Evolutionary conservation across 1,284 basidiomycete species (phyloP).

Genomic region (Cutaneotrichosporon mucoides): DNA sequence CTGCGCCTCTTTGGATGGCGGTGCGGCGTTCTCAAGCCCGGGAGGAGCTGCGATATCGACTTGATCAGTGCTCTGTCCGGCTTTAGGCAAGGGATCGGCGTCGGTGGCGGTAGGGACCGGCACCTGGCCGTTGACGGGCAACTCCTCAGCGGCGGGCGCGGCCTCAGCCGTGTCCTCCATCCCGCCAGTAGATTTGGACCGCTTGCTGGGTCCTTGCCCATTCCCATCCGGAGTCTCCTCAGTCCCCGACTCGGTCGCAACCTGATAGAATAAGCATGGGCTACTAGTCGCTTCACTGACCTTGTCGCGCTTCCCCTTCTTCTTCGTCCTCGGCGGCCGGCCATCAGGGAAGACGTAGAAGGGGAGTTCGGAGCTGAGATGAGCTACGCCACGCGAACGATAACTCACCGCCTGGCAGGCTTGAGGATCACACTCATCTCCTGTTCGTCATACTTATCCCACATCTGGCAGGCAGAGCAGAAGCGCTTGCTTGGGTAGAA

Average conservation of each 20-base stretch:
- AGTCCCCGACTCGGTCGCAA: slow-evolving; percentile 15
- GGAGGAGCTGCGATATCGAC: slow-evolving; percentile 34
- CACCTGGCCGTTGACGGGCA: not conserved
- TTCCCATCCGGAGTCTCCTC: slow-evolving; percentile 28
- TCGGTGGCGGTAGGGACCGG: slow-evolving; percentile 22
- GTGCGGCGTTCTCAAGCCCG: slow-evolving; percentile 33
- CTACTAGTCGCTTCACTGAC: slow-evolving; percentile 17
- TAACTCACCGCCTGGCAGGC: slow-evolving; percentile 79
- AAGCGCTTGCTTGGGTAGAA: slow-evolving; percentile 96
- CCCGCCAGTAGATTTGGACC: slow-evolving; percentile 32
- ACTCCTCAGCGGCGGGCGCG: not conserved
- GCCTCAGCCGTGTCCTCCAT: not conserved
- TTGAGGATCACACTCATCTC: slow-evolving; percentile 93
- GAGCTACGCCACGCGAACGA: not conserved
- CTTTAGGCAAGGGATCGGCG: slow-evolving; percentile 30
- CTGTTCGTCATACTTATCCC: slow-evolving; percentile 91
- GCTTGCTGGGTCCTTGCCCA: slow-evolving; percentile 42
- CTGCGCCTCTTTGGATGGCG: slow-evolving; percentile 34
- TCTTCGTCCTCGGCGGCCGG: slow-evolving; percentile 37
- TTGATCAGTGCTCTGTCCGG: slow-evolving; percentile 4
- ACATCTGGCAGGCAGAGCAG: slow-evolving; percentile 88
- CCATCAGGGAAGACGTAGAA: slow-evolving; percentile 46
- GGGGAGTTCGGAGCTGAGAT: slow-evolving; percentile 38
- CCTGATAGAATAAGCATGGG: slow-evolving; percentile 2
- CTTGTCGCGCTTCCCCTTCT: slow-evolving; percentile 44